Base-by-base conservation (phyloP, 2,329 filamentous ascomycete species). In the Cladosporium sp. region DNA sequence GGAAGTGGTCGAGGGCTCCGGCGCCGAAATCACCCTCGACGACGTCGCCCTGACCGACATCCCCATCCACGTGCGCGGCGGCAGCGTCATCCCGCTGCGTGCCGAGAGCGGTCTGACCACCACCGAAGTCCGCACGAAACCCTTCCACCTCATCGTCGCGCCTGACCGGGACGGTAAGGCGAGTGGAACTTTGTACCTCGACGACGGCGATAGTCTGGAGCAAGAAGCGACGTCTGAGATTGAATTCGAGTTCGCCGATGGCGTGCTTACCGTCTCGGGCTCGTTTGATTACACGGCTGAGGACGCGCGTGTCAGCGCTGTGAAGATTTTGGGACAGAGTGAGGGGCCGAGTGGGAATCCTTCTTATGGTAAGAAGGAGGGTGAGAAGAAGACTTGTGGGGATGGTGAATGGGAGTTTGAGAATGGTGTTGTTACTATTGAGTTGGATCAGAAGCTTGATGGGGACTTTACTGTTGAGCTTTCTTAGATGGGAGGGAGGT, bases 91-190 rank as follows among this genome's bases (percentile, higher is more conserved):
- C n/a, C 83, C 83, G 1, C 64, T 80, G 42, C 77, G 83, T 32
- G 60, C 62, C 0, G 63, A 69, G 30, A 70, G 72, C 9, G 75
- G 77, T 20, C 79, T 79, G 70, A 86, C 71, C 61, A 88, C 63
- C 63, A 80, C 57, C 65, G 85, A 75, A 30, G 68, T 85, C 30
- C 74, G 83, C 35, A 73, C 77, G 53, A 72, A 84, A 56, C 73
- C 81, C 54, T 90, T 90, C 68, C 77, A 84, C 62, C 69, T 92
- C 39, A 59, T 90, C 19, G 73, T 92, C 32, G 82, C 85, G 0
- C 75, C 85, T 0, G 80, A 77, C 3, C 59, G 62, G 0, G 70
- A 83, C 43, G 84, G 82, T 2, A 77, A 69, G 9, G 87, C 87
- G 0, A 66, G 62, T 1, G 87, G 87, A 0, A 71, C 74, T 41